phyloP scores from a whole-genome alignment of 2,329 filamentous ascomycete genomes.

The Chalara sp. region DNA sequence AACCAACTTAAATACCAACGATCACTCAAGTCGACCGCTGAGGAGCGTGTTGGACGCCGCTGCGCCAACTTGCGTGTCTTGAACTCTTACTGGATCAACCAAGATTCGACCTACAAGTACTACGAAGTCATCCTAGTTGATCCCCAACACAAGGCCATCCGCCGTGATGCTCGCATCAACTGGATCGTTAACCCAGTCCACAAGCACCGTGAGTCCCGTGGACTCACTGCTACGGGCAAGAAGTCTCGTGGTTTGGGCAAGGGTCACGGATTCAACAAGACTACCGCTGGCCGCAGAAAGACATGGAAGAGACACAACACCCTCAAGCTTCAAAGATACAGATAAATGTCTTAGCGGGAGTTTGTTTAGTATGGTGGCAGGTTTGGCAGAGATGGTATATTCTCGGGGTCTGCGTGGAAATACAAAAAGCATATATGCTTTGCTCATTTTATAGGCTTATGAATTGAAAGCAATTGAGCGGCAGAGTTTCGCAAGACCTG shows the following conservation, averaged over 20 bases:
- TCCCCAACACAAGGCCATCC: constrained; percentile 99
- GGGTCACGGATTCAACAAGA: constrained; percentile 99
- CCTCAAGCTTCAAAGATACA: constrained; percentile 96
- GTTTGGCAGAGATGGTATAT: constrained; percentile 15
- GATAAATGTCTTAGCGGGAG: constrained; percentile 46
- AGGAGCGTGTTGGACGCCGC: constrained; percentile 99
- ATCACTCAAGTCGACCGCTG: constrained; percentile 93
- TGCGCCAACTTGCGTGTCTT: constrained; percentile 98
- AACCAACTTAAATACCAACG: constrained; percentile 99
- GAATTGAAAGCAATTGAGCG: constrained; percentile 8
- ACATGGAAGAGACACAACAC: constrained; percentile 99
- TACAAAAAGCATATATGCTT: constrained; percentile 14
- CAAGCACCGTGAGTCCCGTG: constrained; percentile 99
- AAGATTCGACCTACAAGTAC: constrained; percentile 99
- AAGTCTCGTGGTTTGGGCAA: constrained; percentile 99
- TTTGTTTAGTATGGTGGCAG: constrained; percentile 17
- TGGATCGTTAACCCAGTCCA: constrained; percentile 99
- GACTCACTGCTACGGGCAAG: constrained; percentile 98
- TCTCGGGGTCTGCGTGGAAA: constrained; percentile 16
- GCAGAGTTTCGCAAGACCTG: background rate
- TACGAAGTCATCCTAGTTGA: constrained; percentile 99
- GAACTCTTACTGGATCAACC: constrained; percentile 99
- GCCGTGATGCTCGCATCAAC: constrained; percentile 98
- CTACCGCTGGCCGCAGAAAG: constrained; percentile 93
- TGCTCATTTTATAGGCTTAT: constrained; percentile 16